phyloP scores from a whole-genome alignment of 306 rosid genomes.

The Oemleria cerasiformis region DNA sequence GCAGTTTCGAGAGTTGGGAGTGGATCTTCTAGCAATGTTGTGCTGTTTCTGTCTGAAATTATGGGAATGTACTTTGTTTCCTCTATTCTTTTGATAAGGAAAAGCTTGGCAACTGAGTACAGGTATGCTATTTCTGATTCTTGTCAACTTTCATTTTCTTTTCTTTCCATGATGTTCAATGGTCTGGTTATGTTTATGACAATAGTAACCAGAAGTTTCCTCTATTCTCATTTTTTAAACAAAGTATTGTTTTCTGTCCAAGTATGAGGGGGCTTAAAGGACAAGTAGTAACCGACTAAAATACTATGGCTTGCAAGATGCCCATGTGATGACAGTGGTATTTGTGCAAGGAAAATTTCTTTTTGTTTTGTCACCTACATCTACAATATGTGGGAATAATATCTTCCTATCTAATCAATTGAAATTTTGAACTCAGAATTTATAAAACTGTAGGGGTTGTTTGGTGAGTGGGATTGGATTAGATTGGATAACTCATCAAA shows the following conservation, averaged over 20 bases:
- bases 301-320: not conserved
- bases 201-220: not conserved
- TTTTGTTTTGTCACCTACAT: not conserved
- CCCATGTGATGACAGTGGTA: not conserved
- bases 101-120: constrained; percentile 95
- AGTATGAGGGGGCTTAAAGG: not conserved
- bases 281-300: not conserved
- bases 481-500: too few relatives aligned
- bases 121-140: constrained; percentile 49
- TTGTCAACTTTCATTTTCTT: not conserved
- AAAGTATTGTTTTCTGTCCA: not conserved
- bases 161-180: not conserved
- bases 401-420: not conserved
- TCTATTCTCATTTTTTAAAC: not conserved
- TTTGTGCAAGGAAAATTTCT: not conserved
- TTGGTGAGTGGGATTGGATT: too few relatives aligned
- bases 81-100: constrained; percentile 93
- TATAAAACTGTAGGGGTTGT: not conserved
- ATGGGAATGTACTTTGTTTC: constrained; percentile 98
- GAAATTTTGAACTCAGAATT: not conserved
- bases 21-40: constrained; percentile 98
- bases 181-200: not conserved
- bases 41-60: constrained; percentile 88
- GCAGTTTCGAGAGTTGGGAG: constrained; percentile 98
- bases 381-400: not conserved